These are phyloP conservation scores for Stipa capillata DNA, from an alignment of 176 grass and related monocot genomes.

Conservation along the genomic window DNA sequence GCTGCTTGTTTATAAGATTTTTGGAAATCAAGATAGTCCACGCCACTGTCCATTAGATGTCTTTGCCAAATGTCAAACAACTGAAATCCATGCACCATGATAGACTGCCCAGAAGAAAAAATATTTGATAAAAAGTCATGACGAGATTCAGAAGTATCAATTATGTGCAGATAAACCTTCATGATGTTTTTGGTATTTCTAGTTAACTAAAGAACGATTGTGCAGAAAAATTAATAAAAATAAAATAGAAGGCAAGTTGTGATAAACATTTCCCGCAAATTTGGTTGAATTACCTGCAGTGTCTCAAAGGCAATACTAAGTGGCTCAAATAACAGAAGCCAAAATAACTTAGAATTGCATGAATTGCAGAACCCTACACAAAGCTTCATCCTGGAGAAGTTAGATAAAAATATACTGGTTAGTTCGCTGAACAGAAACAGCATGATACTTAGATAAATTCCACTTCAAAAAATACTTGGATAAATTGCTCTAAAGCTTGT, in stretches of 20 bases:
- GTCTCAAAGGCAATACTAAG: conserved; percentile 91
- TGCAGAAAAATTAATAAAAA: background rate
- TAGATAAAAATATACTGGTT: conserved; percentile 19
- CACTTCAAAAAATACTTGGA: no score
- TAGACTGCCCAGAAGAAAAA: conserved; percentile 54
- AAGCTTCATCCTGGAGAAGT: conserved; percentile 74
- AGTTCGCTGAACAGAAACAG: conserved; percentile 39
- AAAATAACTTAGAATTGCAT: conserved; percentile 78
- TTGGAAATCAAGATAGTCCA: conserved; percentile 62
- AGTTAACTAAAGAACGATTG: background rate
- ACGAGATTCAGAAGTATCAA: conserved; percentile 11
- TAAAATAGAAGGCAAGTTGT: background rate
- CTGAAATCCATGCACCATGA: conserved; percentile 99
- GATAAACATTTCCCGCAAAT: background rate
- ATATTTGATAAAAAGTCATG: conserved; percentile 27
- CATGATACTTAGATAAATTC: no score
- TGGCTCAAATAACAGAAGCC: conserved; percentile 92
- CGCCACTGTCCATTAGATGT: conserved; percentile 53
- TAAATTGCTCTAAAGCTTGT: background rate
- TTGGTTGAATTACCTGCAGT: conserved; percentile 68
- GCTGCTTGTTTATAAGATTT: conserved; percentile 70
- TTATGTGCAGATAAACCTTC: background rate
- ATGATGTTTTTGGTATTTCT: background rate
- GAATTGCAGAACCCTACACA: conserved; percentile 63
- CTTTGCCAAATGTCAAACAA: conserved; percentile 89